These are phyloP conservation scores for Amaranthus cruentus DNA, from an alignment of 148 eudicot species.

Conservation along the genomic window DNA sequence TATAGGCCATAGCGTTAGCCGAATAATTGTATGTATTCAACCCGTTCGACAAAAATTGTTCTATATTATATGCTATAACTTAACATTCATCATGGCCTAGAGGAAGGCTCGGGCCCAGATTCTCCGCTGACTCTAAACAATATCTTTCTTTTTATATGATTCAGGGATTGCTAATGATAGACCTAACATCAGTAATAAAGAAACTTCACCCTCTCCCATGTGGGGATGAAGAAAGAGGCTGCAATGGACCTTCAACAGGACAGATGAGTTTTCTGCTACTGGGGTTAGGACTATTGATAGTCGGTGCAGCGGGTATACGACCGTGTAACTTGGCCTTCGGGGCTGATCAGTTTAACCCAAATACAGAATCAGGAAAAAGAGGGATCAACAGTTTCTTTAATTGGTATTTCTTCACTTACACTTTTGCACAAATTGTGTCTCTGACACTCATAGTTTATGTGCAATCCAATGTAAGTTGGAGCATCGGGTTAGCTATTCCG, in stretches of 20 bases:
- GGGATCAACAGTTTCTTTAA: conserved; percentile 88
- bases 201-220: conserved; percentile 69
- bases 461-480: conserved; percentile 72
- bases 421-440: conserved; percentile 74
- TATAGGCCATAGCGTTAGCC: no score
- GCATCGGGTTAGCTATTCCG: conserved; percentile 71
- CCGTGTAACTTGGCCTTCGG: conserved; percentile 94
- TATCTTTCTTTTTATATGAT: neutral
- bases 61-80: no score
- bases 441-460: conserved; percentile 70
- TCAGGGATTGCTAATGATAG: conserved; percentile 64
- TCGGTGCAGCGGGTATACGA: conserved; percentile 72
- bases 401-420: conserved; percentile 85
- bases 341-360: conserved; percentile 89
- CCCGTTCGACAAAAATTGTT: no score
- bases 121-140: no score
- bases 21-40: no score
- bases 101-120: no score
- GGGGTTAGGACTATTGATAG: conserved; percentile 58
- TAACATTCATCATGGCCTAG: no score
- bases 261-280: conserved; percentile 44
- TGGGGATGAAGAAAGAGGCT: conserved; percentile 26
- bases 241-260: conserved; percentile 49
- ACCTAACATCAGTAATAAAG: conserved; percentile 59
- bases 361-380: conserved; percentile 66